Evolutionary conservation across 768 basidiomycete genomes (phyloP).

Genomic region (Tephrocybe sp.): DNA sequence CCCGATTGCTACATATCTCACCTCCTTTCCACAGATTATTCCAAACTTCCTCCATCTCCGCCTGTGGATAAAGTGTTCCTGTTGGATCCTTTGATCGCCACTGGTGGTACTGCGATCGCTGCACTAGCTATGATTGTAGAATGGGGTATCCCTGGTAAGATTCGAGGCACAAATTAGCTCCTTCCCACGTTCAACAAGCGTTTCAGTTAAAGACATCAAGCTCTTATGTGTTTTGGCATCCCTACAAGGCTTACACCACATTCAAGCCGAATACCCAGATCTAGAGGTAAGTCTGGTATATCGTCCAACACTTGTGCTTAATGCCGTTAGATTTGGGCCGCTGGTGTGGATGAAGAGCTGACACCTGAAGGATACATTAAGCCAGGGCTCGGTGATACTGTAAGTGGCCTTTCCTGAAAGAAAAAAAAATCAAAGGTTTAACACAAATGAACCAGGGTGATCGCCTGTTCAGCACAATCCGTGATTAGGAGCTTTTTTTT

Average conservation of each 20-base stretch:
- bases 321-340: constrained; percentile 77
- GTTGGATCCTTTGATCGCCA: constrained; percentile 91
- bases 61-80: constrained; percentile 84
- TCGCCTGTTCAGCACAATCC: constrained; percentile 77
- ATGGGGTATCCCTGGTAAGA: constrained; percentile 73
- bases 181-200: constrained; percentile 1
- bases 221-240: constrained; percentile 82
- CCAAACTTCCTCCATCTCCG: constrained; percentile 75
- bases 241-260: constrained; percentile 63
- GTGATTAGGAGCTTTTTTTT: constrained; percentile 25
- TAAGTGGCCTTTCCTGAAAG: constrained; percentile 33
- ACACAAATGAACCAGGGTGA: constrained; percentile 63
- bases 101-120: constrained; percentile 88
- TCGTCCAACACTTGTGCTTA: not conserved
- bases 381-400: constrained; percentile 92
- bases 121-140: constrained; percentile 84
- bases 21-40: constrained; percentile 60
- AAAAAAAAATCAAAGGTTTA: not conserved
- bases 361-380: constrained; percentile 75
- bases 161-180: not conserved
- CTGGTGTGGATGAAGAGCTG: constrained; percentile 72
- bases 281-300: constrained; percentile 57
- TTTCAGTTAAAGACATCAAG: constrained; percentile 67
- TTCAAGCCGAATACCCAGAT: constrained; percentile 67
- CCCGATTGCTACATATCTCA: not conserved